Base-by-base conservation (phyloP, 768 basidiomycete genomes). In the Suillus fuscotomentosus region DNA sequence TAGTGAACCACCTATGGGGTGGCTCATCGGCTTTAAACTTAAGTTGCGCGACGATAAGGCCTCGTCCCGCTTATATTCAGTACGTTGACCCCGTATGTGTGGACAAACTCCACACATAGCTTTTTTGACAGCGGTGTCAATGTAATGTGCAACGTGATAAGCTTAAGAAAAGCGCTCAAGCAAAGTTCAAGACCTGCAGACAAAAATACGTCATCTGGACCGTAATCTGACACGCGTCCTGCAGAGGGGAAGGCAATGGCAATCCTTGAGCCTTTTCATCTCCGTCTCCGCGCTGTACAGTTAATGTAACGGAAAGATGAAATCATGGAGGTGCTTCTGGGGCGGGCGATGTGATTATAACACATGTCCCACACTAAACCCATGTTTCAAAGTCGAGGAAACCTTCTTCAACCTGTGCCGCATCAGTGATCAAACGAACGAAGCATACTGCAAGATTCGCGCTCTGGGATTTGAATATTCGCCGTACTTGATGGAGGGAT, bases 341-440 rank as follows among this genome's bases (percentile, higher is more conserved):
- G 22, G n/a, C 13, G 22, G 14, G 56, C 3, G 53, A 55, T 55
- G 54, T 59, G 57, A 59, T 59, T 59, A 59, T 59, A 59, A 4
- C 24, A 41, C 57, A 42, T 59, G 22, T 27, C 9, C 56, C 56
- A 11, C 56, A 41, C 56, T 27, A 57, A 41, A 5, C 15, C 56
- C 22, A 24, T 57, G 56, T 57, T 57, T 57, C 56, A 41, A 41
- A 57, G 56, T 41, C 56, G 56, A 57, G 56, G 38, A 57, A 57
- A 38, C 36, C n/a, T 53, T 38, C 38, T 41, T 17, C 39, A 57
- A 1, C 24, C 56, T 57, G 39, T 41, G 39, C 31, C 2, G 3
- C 53, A 55, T 56, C 56, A 57, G 4, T 56, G 36, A 56, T 56
- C 14, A 8, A 31, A 8, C 15, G 2, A 51, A 27, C 7, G 3